Evolutionary conservation across 164 flowering plant species (phyloP), one percentile per base, ranked within the genome.

Genomic region (Vitis cinerea): DNA sequence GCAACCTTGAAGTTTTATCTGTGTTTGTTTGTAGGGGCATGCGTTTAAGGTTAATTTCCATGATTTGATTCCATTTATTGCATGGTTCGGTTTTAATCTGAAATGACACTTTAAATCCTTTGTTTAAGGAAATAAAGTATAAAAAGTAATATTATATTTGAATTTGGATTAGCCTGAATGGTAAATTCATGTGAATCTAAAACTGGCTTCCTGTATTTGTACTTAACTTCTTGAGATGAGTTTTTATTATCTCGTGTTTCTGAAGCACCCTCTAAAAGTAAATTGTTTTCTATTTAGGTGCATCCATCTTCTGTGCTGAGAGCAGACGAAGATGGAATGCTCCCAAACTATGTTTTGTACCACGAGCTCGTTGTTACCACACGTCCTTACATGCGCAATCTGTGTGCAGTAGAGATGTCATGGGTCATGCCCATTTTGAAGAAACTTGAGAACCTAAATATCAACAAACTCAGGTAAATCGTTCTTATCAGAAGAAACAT

Each of bases 271-370:
- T 37, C 23, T 56, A 3, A 63, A 51, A 7, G 72, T n/a, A 51
- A 10, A 31, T 74, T 27, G 2, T 63, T 55, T 27, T 58, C 58
- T 12, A n/a, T 72, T 47, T 69, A 93, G 97, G 99, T 94, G 67
- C 99, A 95, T 79, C 99, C 99, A 53, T 86, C 93, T 1, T 93
- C 90, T 15, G 97, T 84, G 61, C 80, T 93, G 56, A 76, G 75
- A 75, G 31, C 86, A 44, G 98, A 93, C 78, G 94, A 91, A 55
- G 88, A 90, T 63, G 99, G 99, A 61, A 72, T 77, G 79, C 75
- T 87, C 52, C 90, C 98, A 30, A 78, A 87, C 70, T 91, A 86
- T 73, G 84, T 88, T 10, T 82, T 90, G 65, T 88, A 86, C 71
- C 92, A 90, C 64, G 96, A 90, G 75, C 85, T 88, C 14, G 77